Base-by-base conservation (phyloP, 129 eudicot genomes). In the Ambrosia trifida region DNA sequence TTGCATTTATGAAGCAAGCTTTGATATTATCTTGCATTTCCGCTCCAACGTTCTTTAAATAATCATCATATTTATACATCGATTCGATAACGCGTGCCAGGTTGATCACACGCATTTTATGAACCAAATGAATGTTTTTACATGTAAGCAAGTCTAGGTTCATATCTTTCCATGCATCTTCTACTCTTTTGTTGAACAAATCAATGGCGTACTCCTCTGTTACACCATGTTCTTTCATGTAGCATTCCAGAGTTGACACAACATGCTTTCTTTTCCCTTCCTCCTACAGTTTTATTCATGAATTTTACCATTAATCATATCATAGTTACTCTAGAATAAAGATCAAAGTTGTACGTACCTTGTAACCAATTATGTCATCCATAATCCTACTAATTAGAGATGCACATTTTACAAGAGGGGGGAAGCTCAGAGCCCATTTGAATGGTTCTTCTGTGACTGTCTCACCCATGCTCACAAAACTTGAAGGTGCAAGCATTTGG, bases 141-240 rank as follows among this genome's bases (percentile, higher is more conserved):
- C 76, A 73, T 28, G 9, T 19, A 5, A 79, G 45, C 7, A 52
- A 49, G 2, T 59, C 79, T 3, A 45, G 56, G 41, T 69, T 73
- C 35, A 80, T 79, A 61, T 76, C 74, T 74, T 76, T 83, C 82
- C 88, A 84, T 28, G 79, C 88, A 60, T 61, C 66, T 67, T 69
- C 68, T 6, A 84, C 47, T 38, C 65, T 66, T 32, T 78, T 45
- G 4, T 38, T 60, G 30, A 84, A 64, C 64, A 72, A 58, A 7
- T 60, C 36, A 16, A 62, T 36, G 11, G 40, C 80, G 3, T 81
- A 43, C 59, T 76, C 81, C 45, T 77, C 64, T 11, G 62, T 30
- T 18, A 66, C 80, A 10, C 50, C 47, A 13, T 72, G 59, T 57
- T 84, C 76, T 7, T 77, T 74, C 71, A 60, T 81, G 76, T 73